Evolutionary conservation across 495 filamentous ascomycete species (phyloP), one percentile per base, ranked within the genome.

Genomic region (Penicillium soppii): DNA sequence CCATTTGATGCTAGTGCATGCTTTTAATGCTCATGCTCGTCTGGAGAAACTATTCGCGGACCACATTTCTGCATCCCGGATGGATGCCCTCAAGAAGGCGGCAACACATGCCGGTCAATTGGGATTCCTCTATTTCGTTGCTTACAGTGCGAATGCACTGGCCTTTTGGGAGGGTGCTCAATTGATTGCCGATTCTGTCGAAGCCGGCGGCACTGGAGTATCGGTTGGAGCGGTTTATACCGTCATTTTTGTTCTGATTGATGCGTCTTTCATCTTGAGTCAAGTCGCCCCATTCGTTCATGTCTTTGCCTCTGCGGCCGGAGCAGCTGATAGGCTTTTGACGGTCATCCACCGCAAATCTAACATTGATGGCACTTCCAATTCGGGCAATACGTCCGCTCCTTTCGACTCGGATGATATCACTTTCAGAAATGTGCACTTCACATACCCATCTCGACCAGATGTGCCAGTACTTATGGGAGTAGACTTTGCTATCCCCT

Each of bases 131-230:
- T 87, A 84, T 53, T 86, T 87, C 47, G 76, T 85, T 53, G 81
- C 79, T 5, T 85, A 82, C 57, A 74, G 79, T 7, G 80, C 80
- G 2, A 85, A 85, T 57, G 82, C 77, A 7, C 63, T 88, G 12
- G 82, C 84, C 7, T 87, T 82, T 53, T 88, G 81, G 82, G 78
- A 86, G 52, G 84, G 83, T 15, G 77, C 79, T 38, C 65, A 66
- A 32, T 72, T 75, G 45, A 81, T 85, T 52, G 76, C 77, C 10
- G 60, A 74, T 49, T 73, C 74, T 2, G 72, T 79, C 17, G 73
- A 72, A 19, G 64, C 61, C 7, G 63, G 61, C 21, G 50, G 54
- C 23, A 52, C 44, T 0, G 63, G 58, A 1, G 64, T 70, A 22
- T 78, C 76, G 7, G 75, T 83, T 8, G 83, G 84, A 26, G 72